A percentile compares a stretch with the other conserved stretches of the same genome.
Conservation (phyloP, 148 eudicot genomes). For the Chenopodium quinoa region DNA sequence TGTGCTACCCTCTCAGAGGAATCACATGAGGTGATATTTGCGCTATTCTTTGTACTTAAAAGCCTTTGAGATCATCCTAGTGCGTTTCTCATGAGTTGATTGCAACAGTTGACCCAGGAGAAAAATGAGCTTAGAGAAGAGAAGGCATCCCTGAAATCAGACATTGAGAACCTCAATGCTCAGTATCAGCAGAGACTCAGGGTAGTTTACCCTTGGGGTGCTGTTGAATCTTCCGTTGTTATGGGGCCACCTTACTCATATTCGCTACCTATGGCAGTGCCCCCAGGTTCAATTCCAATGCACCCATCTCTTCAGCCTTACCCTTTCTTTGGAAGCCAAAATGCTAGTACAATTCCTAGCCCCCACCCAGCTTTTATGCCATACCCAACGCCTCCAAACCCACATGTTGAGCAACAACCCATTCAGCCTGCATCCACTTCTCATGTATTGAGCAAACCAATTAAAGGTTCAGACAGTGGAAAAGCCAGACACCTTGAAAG, state of each 20-base stretch:
- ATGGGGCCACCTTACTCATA: conserved; percentile 51
- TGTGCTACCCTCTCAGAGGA: conserved; percentile 53
- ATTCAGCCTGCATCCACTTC: conserved; percentile 36
- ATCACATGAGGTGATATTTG: conserved; percentile 50
- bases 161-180: conserved; percentile 51
- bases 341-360: conserved; percentile 38
- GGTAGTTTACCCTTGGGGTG: conserved; percentile 56
- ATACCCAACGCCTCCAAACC: conserved; percentile 38
- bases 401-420: conserved; percentile 42
- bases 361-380: conserved; percentile 44
- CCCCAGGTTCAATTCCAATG: conserved; percentile 50
- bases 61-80: conserved; percentile 11
- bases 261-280: conserved; percentile 50
- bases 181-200: conserved; percentile 57
- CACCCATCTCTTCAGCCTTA: conserved; percentile 54
- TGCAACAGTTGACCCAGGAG: conserved; percentile 59
- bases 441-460: conserved; percentile 39
- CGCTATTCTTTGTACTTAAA: conserved; percentile 20
- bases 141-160: conserved; percentile 56
- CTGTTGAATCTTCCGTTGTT: conserved; percentile 55
- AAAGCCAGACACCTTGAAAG: conserved; percentile 31
- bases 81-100: conserved; percentile 20
- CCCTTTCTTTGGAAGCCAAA: conserved; percentile 54
- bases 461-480: conserved; percentile 34
- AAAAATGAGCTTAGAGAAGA: conserved; percentile 71